A percentile compares a stretch with the other conserved stretches of the same genome.
These are phyloP conservation scores for Clohesyomyces aquaticus DNA, from an alignment of 495 filamentous ascomycete species.

Conservation along the genomic window DNA sequence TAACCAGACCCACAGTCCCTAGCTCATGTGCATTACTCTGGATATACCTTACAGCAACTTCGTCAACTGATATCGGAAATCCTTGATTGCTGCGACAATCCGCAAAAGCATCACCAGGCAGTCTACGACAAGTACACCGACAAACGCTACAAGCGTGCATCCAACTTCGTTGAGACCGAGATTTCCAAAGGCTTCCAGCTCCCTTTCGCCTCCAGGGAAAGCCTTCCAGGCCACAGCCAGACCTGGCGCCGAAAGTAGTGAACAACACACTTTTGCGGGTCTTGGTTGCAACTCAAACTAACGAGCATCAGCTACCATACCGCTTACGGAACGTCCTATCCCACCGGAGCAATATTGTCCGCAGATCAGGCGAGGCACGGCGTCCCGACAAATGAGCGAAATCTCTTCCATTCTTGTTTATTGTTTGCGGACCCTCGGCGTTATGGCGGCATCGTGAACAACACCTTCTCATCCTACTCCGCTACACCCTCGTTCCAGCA, in stretches of 20 bases:
- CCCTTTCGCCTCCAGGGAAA: constrained; percentile 43
- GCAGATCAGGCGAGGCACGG: not conserved
- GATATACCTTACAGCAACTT: constrained; percentile 85
- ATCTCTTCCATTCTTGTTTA: constrained; percentile 34
- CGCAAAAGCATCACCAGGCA: constrained; percentile 76
- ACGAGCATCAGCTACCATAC: not conserved
- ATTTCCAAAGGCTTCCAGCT: constrained; percentile 59
- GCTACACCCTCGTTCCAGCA: not conserved
- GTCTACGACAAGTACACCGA: constrained; percentile 91
- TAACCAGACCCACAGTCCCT: constrained; percentile 61
- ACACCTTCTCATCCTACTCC: constrained; percentile 1
- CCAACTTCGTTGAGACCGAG: constrained; percentile 76
- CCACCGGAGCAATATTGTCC: not conserved
- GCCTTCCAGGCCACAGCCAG: constrained; percentile 30
- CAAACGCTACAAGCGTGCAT: constrained; percentile 78
- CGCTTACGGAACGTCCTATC: not conserved
- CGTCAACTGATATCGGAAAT: constrained; percentile 74
- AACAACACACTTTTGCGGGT: constrained; percentile 14
- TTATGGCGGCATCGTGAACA: constrained; percentile 20
- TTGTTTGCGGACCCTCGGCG: constrained; percentile 31
- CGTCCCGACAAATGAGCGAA: not conserved
- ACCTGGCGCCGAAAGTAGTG: constrained; percentile 42
- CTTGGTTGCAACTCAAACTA: constrained; percentile 5
- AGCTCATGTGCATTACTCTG: constrained; percentile 86
- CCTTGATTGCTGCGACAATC: constrained; percentile 82